Conservation (phyloP, 2,329 filamentous ascomycete genomes). For the Metarhizium album region DNA sequence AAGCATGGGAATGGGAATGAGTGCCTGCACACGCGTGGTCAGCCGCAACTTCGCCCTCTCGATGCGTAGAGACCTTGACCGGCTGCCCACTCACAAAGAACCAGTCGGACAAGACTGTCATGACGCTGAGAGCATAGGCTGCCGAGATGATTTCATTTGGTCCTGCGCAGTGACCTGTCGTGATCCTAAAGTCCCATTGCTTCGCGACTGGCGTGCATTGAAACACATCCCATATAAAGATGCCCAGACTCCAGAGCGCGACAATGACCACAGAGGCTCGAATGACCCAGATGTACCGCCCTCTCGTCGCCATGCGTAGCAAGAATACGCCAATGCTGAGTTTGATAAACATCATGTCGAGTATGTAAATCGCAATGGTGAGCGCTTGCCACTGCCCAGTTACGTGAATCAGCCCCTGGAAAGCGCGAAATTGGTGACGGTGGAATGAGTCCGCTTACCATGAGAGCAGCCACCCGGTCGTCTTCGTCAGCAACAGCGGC, state of each 20-base stretch:
- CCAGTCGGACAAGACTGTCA: constrained; percentile 44
- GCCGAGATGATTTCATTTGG: constrained; percentile 33
- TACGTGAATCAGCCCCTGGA: neutral
- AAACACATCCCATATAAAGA: constrained; percentile 43
- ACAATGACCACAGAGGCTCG: constrained; percentile 34
- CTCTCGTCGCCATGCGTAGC: constrained; percentile 34
- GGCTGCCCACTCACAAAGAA: constrained; percentile 29
- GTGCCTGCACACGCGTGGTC: constrained; percentile 22
- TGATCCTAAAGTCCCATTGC: constrained; percentile 43
- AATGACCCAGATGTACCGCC: constrained; percentile 37
- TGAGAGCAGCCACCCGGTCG: constrained; percentile 33
- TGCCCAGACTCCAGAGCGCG: constrained; percentile 32
- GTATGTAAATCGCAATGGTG: constrained; percentile 37
- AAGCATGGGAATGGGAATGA: constrained; percentile 42
- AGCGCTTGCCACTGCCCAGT: constrained; percentile 36
- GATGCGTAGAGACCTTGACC: neutral
- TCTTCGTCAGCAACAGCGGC: constrained; percentile 27
- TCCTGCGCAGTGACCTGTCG: constrained; percentile 30
- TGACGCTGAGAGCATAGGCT: constrained; percentile 39
- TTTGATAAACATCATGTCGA: constrained; percentile 47
- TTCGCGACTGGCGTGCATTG: constrained; percentile 39
- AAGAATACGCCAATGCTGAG: constrained; percentile 44
- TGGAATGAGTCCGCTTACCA: constrained; percentile 20
- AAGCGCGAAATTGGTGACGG: neutral
- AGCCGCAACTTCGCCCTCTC: neutral